Evolutionary conservation across 306 rosid genomes (phyloP), one percentile per base, ranked within the genome.

Genomic region (Mimosa bimucronata): DNA sequence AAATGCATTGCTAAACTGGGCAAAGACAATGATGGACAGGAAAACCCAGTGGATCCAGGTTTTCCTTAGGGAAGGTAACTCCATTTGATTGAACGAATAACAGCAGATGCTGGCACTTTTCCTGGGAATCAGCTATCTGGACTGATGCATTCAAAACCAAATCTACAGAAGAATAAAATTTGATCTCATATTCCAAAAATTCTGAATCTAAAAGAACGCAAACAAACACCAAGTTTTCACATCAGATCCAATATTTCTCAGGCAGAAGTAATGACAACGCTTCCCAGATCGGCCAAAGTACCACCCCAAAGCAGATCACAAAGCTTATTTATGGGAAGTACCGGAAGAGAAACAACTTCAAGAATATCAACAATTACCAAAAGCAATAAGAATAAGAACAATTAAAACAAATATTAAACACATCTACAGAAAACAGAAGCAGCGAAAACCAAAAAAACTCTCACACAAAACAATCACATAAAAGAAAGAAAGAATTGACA

Each of bases 1-100:
- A 84, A 94, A 94, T 31, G 90, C 97, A 87, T 85, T 31, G 66
- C 86, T 65, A 67, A 77, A 28, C 74, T 80, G 83, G 46, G 85
- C 74, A 80, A 83, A 83, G n/a, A 83, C 77, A 73, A 87, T 1
- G 58, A 84, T 18, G 57, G 77, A 73, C 18, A 89, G 48, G 79
- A 84, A 79, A 79, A 79, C 67, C 90, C 87, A 73, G 53, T 13
- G 45, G 38, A 81, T 53, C 71, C 52, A 76, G 45, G 85, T 80
- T 75, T 69, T 83, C 73, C 86, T 85, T 44, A 68, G 3, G 75
- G 69, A 81, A 58, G 80, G 66, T 3, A 85, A 66, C 72, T 83
- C 91, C 97, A 93, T 91, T 68, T 71, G 64, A 85, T 53, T 50
- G 31, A 11, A 68, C 46, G 53, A 60, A 34, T 21, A 76, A 44